These are phyloP conservation scores for Reticulascus tulasneorum DNA, from an alignment of 2,329 filamentous ascomycete species.

Conservation along the genomic window DNA sequence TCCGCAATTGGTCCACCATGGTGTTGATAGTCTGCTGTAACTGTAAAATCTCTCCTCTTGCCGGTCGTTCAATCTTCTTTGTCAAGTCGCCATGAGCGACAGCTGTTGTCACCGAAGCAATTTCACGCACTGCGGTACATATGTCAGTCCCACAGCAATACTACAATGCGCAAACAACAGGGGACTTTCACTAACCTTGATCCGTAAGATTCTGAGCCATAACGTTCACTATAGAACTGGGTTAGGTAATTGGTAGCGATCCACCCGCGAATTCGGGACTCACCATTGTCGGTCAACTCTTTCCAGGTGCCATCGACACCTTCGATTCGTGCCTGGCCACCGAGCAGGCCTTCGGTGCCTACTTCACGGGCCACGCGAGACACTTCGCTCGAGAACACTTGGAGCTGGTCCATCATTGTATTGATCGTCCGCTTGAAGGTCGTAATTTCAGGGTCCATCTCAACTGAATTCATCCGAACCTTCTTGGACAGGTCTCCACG, in stretches of 20 bases:
- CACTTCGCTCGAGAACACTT: constrained; percentile 94
- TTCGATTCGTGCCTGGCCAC: constrained; percentile 88
- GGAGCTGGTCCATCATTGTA: constrained; percentile 97
- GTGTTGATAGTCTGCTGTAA: constrained; percentile 85
- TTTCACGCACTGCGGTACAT: constrained; percentile 62
- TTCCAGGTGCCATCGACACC: constrained; percentile 98
- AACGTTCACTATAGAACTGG: constrained; percentile 58
- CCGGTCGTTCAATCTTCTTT: constrained; percentile 78
- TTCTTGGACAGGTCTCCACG: constrained; percentile 95
- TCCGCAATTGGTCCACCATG: constrained; percentile 82
- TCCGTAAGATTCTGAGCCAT: constrained; percentile 81
- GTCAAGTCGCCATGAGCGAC: constrained; percentile 80
- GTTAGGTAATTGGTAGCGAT: constrained; percentile 3
- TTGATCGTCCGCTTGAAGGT: constrained; percentile 98
- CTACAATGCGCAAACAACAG: background rate
- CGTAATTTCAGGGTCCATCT: constrained; percentile 97
- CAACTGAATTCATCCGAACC: constrained; percentile 89
- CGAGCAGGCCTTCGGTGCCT: constrained; percentile 90
- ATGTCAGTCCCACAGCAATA: background rate
- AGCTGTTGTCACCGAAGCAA: constrained; percentile 78
- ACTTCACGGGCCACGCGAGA: constrained; percentile 92
- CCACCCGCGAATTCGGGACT: constrained; percentile 10
- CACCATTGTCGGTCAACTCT: constrained; percentile 84
- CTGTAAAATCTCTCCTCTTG: constrained; percentile 76
- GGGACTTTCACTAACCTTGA: constrained; percentile 46